phyloP scores from a whole-genome alignment of 1,284 basidiomycete species.

The Cutaneotrichosporon sp. region DNA sequence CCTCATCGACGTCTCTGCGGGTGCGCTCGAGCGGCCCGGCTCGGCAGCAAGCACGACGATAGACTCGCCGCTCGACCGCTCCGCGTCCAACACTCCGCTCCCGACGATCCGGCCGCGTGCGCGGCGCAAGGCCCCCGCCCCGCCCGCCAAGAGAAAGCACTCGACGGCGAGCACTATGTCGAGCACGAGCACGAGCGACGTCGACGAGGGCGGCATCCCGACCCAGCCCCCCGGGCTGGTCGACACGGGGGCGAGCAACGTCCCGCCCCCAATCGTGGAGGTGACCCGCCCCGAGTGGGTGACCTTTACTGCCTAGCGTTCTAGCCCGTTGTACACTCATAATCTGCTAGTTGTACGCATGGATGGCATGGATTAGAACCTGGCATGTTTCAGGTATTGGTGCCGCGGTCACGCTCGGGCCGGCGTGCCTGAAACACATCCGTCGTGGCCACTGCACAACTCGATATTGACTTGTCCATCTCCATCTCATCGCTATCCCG shows the following conservation, averaged over 20 bases:
- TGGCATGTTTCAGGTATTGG: no score
- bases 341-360: not conserved
- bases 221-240: constrained; percentile 26
- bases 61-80: constrained; percentile 19
- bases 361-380: not conserved
- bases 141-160: constrained; percentile 31
- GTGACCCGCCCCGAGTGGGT: constrained; percentile 35
- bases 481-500: not conserved
- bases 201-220: constrained; percentile 10
- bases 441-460: not conserved
- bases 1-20: constrained; percentile 41
- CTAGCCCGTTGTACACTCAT: constrained; percentile 2
- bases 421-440: not conserved
- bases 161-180: constrained; percentile 14
- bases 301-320: constrained; percentile 31
- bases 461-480: not conserved
- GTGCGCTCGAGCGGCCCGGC: constrained; percentile 26
- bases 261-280: constrained; percentile 46
- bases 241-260: constrained; percentile 33
- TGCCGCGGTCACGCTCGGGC: not conserved
- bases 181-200: constrained; percentile 12
- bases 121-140: constrained; percentile 38
- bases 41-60: not conserved
- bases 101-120: not conserved
- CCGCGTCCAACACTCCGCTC: constrained; percentile 17